These are phyloP conservation scores for Endotrypanum monterogeii DNA, from an alignment of 208 protist species.

Conservation along the genomic window DNA sequence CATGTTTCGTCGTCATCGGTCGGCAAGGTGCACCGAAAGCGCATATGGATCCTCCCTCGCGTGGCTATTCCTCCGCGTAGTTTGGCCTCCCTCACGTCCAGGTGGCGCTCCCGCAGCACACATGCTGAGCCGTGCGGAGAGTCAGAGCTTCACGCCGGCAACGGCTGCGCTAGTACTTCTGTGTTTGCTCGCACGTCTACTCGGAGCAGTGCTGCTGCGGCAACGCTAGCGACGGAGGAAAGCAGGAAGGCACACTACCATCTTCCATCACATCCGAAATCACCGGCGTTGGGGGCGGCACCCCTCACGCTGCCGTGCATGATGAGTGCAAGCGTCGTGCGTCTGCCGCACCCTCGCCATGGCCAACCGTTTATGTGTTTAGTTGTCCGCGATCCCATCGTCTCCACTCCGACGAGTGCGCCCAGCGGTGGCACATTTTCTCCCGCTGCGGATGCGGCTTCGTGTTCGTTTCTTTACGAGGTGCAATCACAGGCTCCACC, in stretches of 20 bases:
- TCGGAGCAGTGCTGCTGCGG: conserved; percentile 11
- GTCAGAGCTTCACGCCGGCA: not conserved
- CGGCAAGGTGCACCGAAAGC: not conserved
- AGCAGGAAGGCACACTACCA: not conserved
- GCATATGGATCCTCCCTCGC: conserved; percentile 27
- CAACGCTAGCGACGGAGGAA: not conserved
- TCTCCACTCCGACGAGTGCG: not conserved
- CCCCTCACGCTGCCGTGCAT: not conserved
- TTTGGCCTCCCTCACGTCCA: not conserved
- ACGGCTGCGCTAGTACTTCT: not conserved
- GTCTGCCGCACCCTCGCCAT: conserved; percentile 71
- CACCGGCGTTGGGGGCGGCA: not conserved
- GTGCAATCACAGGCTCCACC: conserved; percentile 21
- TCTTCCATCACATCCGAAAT: not conserved
- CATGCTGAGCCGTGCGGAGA: not conserved
- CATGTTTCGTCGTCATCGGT: not conserved
- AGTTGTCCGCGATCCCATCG: not conserved
- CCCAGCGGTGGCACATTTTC: conserved; percentile 11
- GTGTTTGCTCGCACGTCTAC: conserved; percentile 12
- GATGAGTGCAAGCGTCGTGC: conserved; percentile 14
- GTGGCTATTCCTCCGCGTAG: not conserved
- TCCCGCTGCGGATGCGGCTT: not conserved
- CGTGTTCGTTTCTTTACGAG: conserved; percentile 8
- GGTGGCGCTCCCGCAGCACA: not conserved
- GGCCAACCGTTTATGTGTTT: conserved; percentile 49